These are phyloP conservation scores for Pythium coloratum DNA, from an alignment of 352 stramenopile species.

Conservation along the genomic window DNA sequence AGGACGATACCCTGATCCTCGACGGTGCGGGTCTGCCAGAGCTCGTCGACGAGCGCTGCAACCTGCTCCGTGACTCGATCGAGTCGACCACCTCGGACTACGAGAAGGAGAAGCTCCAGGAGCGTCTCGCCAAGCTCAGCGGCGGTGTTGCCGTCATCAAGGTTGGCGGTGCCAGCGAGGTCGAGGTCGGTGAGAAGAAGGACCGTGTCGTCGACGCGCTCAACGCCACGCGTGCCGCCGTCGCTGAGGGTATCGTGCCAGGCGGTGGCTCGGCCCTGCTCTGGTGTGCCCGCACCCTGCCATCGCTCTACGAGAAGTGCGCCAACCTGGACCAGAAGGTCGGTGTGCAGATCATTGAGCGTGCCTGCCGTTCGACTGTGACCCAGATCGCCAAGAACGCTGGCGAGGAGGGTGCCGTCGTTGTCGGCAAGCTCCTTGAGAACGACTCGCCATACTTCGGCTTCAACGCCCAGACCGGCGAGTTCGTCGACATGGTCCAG, in stretches of 20 bases:
- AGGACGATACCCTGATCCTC: slow-evolving; percentile 99
- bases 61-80: slow-evolving; percentile 95
- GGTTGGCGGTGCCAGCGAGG: slow-evolving; percentile 97
- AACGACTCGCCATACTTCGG: slow-evolving; percentile 89
- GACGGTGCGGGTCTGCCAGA: slow-evolving; percentile 93
- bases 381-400: slow-evolving; percentile 99
- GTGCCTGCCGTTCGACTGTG: slow-evolving; percentile 92
- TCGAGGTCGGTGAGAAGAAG: slow-evolving; percentile 99
- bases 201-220: slow-evolving; percentile 99
- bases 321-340: slow-evolving; percentile 98
- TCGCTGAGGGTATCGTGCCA: slow-evolving; percentile 99
- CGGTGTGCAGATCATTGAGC: slow-evolving; percentile 97
- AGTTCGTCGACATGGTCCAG: slow-evolving; percentile 98
- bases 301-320: slow-evolving; percentile 83
- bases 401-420: slow-evolving; percentile 96
- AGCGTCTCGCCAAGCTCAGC: slow-evolving; percentile 98
- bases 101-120: slow-evolving; percentile 99
- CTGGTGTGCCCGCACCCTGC: slow-evolving; percentile 94
- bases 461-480: slow-evolving; percentile 97
- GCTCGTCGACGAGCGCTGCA: slow-evolving; percentile 95
- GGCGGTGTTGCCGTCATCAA: slow-evolving; percentile 99
- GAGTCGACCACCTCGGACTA: slow-evolving; percentile 98
- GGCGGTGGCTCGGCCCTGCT: slow-evolving; percentile 97
- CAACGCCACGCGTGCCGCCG: slow-evolving; percentile 98
- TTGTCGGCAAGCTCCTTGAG: slow-evolving; percentile 99